Conservation (phyloP, 371 early-diverging fungal species). For the Mucor ambiguus region DNA sequence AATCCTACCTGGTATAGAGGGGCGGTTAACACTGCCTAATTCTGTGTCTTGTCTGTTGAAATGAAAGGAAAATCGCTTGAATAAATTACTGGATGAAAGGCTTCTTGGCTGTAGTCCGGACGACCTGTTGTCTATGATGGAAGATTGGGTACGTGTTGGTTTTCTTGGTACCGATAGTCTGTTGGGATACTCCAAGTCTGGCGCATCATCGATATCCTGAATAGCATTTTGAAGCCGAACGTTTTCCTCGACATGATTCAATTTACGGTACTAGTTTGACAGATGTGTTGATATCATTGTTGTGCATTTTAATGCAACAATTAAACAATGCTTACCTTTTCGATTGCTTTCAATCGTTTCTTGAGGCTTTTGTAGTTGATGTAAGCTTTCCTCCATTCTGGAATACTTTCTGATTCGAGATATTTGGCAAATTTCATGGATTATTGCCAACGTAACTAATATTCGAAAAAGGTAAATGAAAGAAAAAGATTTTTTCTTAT, state of each 20-base stretch:
- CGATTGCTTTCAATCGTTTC: constrained; percentile 64
- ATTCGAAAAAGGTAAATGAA: background rate
- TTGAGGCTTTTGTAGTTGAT: constrained; percentile 76
- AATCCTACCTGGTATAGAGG: constrained; percentile 9
- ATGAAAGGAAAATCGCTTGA: constrained; percentile 9
- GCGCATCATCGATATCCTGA: background rate
- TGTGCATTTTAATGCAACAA: background rate
- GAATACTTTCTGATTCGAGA: constrained; percentile 75
- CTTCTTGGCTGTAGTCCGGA: constrained; percentile 9
- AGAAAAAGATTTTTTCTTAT: background rate
- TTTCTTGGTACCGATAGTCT: background rate
- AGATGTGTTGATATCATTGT: background rate
- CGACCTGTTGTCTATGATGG: constrained; percentile 21
- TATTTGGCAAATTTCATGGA: constrained; percentile 86
- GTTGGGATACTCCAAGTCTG: background rate
- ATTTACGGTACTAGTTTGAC: constrained; percentile 11
- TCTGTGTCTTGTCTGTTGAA: constrained; percentile 18
- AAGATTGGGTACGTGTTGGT: constrained; percentile 21
- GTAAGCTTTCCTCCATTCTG: constrained; percentile 86
- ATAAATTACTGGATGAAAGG: background rate
- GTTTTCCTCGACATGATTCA: constrained; percentile 18
- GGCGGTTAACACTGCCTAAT: constrained; percentile 1
- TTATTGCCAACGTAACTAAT: background rate
- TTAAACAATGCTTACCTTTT: constrained; percentile 31
- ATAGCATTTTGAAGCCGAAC: background rate